Percentiles rank a stretch among this genome's conserved stretches.
Conservation (phyloP, 2,329 filamentous ascomycete genomes). For the Fusarium lyarnte region DNA sequence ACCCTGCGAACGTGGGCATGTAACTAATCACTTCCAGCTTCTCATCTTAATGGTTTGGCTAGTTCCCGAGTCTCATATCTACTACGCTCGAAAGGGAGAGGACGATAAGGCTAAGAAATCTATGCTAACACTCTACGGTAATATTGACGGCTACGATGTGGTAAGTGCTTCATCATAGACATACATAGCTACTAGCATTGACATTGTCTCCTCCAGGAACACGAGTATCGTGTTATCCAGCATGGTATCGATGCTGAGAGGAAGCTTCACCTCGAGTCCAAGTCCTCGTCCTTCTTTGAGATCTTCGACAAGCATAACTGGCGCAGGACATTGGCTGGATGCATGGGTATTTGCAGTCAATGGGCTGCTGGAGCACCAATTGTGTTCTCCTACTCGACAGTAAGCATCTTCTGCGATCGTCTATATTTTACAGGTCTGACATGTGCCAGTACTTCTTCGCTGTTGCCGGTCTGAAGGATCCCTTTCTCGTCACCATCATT, state of each 20-base stretch:
- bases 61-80: not conserved
- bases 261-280: not conserved
- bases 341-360: constrained; percentile 22
- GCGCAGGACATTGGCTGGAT: constrained; percentile 16
- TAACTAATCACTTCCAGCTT: not conserved
- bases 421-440: not conserved
- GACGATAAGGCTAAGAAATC: not conserved
- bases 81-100: not conserved
- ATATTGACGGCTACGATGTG: not conserved
- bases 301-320: constrained; percentile 11
- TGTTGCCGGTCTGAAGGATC: not conserved
- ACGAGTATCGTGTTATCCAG: not conserved
- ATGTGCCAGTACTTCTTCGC: not conserved
- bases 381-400: constrained; percentile 6
- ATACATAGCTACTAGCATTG: fast-evolving
- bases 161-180: not conserved
- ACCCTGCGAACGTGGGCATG: too few species aligned
- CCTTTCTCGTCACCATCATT: not conserved
- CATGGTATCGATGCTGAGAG: not conserved
- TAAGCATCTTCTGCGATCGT: too few species aligned
- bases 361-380: constrained; percentile 18
- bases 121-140: not conserved
- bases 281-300: constrained; percentile 8
- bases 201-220: not conserved
- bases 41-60: not conserved